Percentiles rank a stretch among this genome's conserved stretches.
These are phyloP conservation scores for Apophysomyces variabilis DNA, from an alignment of 371 early-diverging fungal species.

Conservation along the genomic window DNA sequence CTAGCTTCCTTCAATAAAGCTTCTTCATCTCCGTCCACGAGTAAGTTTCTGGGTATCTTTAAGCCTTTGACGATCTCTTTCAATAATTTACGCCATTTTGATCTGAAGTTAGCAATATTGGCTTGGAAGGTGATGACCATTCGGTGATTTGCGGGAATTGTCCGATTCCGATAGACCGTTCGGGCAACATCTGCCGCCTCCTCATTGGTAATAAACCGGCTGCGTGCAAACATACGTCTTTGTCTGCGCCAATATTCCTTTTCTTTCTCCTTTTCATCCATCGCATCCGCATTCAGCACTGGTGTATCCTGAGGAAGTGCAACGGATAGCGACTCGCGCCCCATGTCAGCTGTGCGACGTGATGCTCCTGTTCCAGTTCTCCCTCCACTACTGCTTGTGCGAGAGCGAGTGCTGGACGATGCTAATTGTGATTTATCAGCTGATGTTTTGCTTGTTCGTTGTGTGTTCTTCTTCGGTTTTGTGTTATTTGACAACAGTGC, in stretches of 20 bases:
- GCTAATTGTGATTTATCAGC: conserved; percentile 1
- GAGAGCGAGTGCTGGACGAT: background rate
- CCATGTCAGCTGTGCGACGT: conserved; percentile 5
- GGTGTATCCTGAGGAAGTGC: conserved; percentile 21
- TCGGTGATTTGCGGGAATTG: conserved; percentile 7
- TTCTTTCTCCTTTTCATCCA: conserved; percentile 29
- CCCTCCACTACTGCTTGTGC: background rate
- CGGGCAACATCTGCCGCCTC: conserved; percentile 34
- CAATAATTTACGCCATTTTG: conserved; percentile 27
- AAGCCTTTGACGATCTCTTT: conserved; percentile 18
- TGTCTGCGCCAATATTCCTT: conserved; percentile 45
- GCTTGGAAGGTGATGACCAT: conserved; percentile 24
- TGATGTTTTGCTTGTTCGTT: conserved; percentile 1
- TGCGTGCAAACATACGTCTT: conserved; percentile 42
- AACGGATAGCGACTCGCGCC: conserved; percentile 23
- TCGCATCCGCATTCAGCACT: conserved; percentile 17
- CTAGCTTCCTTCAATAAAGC: background rate
- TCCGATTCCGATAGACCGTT: conserved; percentile 25
- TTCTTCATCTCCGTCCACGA: background rate
- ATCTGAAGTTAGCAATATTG: conserved; percentile 28
- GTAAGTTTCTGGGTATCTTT: background rate
- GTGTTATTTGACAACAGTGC: background rate
- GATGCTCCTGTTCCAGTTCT: background rate
- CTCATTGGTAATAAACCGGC: conserved; percentile 39
- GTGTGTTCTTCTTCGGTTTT: background rate